These are phyloP conservation scores for Seiridium unicorne DNA, from an alignment of 2,329 filamentous ascomycete species.

Conservation along the genomic window DNA sequence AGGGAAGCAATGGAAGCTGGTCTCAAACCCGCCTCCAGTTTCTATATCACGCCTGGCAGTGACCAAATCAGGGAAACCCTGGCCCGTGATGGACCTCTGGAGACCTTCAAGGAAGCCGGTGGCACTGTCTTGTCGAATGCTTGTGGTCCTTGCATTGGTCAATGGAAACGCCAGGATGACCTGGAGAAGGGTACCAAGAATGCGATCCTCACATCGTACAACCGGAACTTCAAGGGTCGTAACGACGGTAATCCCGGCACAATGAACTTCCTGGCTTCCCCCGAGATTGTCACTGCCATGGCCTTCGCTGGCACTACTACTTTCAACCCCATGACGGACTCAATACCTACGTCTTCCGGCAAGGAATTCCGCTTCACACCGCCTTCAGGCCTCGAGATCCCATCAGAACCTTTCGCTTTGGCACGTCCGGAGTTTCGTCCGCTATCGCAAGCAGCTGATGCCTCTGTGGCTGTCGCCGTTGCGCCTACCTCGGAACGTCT, in stretches of 20 bases:
- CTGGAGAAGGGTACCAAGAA: conserved; percentile 83
- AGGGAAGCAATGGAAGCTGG: conserved; percentile 90
- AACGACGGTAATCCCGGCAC: conserved; percentile 96
- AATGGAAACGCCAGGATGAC: conserved; percentile 91
- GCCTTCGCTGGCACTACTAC: conserved; percentile 87
- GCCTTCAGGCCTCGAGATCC: conserved; percentile 68
- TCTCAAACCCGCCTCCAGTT: conserved; percentile 82
- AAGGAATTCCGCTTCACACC: conserved; percentile 82
- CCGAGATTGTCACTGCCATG: conserved; percentile 96
- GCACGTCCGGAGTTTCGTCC: conserved; percentile 68
- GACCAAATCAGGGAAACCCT: conserved; percentile 96
- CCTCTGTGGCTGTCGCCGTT: conserved; percentile 71
- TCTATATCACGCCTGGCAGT: conserved; percentile 94
- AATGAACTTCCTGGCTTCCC: conserved; percentile 98
- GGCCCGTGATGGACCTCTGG: conserved; percentile 81
- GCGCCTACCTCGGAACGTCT: conserved; percentile 86
- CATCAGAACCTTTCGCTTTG: conserved; percentile 66
- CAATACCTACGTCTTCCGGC: conserved; percentile 76
- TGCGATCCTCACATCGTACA: conserved; percentile 95
- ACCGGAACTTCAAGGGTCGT: conserved; percentile 95
- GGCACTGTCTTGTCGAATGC: conserved; percentile 92
- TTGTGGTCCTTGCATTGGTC: conserved; percentile 89
- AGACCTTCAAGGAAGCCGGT: conserved; percentile 82
- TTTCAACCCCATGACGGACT: conserved; percentile 94
- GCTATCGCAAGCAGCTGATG: conserved; percentile 68